Base-by-base conservation (phyloP, 2,329 filamentous ascomycete genomes). In the Gnomoniopsis sp. region DNA sequence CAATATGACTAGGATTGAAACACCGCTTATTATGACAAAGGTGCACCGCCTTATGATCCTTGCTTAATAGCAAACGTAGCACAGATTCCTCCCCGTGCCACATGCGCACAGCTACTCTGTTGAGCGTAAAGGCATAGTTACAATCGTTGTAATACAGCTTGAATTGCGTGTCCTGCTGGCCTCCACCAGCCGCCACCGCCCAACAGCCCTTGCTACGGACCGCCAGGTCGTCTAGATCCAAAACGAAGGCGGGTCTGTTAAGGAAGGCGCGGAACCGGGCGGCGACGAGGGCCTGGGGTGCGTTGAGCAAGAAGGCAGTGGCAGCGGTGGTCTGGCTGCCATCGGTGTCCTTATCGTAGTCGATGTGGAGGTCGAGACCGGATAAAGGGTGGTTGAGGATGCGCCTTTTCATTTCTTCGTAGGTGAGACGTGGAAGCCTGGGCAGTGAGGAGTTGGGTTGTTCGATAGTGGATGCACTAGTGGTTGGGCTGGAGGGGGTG, bases 1-100 rank as follows among this genome's bases (percentile, higher is more conserved):
- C 44, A 6, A 58, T 50, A 12, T 58, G 57, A 17, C 44, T 50
- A 7, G 57, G 57, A 12, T 33, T n/a, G 44, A 58, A 55, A 19
- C 57, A 58, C 14, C 14, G 4, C 3, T 50, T 47, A n/a, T 17
- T 50, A 6, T 46, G 57, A 22, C 57, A 58, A 17, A 43, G 19
- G n/a, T 21, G 50, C 12, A 54, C 36, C 15, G 51, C 46, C 17
- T 55, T 38, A 11, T 21, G 51, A 22, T 38, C 26, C 46, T 46
- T 55, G 17, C 53, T 47, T 26, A 55, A 52, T 6, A 58, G 15
- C 4, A 58, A 51, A 17, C 47, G 43, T 44, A 55, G 54, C 22
- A 58, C 26, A 12, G 51, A 55, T 22, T 49, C 22, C 46, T 58
- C 57, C 15, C 44, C 46, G 38, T 58, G 57, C 57, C 57, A 58